phyloP scores from a whole-genome alignment of 495 filamentous ascomycete genomes.

The Lentithecium fluviatile region DNA sequence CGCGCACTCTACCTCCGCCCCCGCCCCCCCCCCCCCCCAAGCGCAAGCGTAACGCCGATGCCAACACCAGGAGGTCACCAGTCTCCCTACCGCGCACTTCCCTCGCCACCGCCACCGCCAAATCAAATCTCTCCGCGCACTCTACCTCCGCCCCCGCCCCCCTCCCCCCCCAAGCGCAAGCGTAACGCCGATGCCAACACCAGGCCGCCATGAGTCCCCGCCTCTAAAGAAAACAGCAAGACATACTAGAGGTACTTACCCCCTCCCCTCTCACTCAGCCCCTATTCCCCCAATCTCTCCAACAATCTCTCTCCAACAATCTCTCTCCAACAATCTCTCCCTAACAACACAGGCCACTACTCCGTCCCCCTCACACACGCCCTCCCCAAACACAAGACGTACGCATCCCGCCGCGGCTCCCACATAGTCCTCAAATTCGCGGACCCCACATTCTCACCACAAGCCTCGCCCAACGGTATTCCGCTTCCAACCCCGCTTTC shows the following conservation, averaged over 20 bases:
- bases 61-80: no score
- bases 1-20: not conserved
- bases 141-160: no score
- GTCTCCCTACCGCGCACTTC: no score
- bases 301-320: not conserved
- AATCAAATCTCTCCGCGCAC: not conserved
- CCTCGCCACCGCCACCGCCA: not conserved
- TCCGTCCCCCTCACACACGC: not conserved
- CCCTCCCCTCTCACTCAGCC: no score
- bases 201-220: no score
- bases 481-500: not conserved
- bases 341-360: not conserved
- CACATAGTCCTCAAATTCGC: constrained; percentile 26
- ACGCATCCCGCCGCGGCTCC: not conserved
- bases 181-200: no score
- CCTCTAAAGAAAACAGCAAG: no score
- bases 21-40: no score
- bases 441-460: no score
- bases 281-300: not conserved
- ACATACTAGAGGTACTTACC: no score
- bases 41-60: no score
- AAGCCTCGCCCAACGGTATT: no score
- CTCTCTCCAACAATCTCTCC: not conserved
- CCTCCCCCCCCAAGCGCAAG: not conserved
- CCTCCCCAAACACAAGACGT: not conserved